phyloP scores from a whole-genome alignment of 768 basidiomycete genomes.

The Cystobasidium tubakii region DNA sequence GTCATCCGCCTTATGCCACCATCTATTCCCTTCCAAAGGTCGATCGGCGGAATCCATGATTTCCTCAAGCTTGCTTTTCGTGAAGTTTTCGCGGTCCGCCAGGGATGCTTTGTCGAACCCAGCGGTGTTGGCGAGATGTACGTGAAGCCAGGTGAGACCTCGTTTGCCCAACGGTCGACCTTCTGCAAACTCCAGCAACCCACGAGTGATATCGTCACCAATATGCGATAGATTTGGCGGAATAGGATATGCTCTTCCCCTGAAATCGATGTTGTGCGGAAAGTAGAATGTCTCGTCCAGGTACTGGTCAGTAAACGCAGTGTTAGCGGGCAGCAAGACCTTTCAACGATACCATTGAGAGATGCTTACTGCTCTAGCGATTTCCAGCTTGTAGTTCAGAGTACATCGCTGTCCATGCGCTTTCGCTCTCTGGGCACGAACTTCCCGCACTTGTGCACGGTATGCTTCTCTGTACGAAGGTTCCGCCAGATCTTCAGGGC shows the following conservation, averaged over 20 bases:
- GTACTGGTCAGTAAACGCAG: constrained; percentile 56
- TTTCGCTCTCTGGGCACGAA: not conserved
- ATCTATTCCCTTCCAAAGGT: constrained; percentile 68
- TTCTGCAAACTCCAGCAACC: constrained; percentile 75
- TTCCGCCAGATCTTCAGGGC: not conserved
- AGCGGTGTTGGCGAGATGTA: constrained; percentile 85
- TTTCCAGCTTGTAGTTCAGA: constrained; percentile 94
- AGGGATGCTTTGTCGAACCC: constrained; percentile 94
- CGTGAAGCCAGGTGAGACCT: constrained; percentile 88
- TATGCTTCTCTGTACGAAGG: constrained; percentile 41
- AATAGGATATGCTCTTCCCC: constrained; percentile 92
- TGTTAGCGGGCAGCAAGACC: not conserved
- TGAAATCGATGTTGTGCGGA: constrained; percentile 95
- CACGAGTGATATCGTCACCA: constrained; percentile 85
- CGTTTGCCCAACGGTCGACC: constrained; percentile 70
- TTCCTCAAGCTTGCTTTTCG: constrained; percentile 65
- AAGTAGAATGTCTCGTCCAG: constrained; percentile 80
- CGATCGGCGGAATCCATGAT: constrained; percentile 75
- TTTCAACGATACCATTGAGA: not conserved
- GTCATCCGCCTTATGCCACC: constrained; percentile 90
- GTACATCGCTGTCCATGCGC: constrained; percentile 65
- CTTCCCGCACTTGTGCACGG: not conserved
- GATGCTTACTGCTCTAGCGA: constrained; percentile 71
- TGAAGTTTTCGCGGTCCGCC: constrained; percentile 79
- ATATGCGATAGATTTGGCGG: constrained; percentile 93